phyloP scores from a whole-genome alignment of 2,329 filamentous ascomycete species.

The Sporothrix variecibatus region DNA sequence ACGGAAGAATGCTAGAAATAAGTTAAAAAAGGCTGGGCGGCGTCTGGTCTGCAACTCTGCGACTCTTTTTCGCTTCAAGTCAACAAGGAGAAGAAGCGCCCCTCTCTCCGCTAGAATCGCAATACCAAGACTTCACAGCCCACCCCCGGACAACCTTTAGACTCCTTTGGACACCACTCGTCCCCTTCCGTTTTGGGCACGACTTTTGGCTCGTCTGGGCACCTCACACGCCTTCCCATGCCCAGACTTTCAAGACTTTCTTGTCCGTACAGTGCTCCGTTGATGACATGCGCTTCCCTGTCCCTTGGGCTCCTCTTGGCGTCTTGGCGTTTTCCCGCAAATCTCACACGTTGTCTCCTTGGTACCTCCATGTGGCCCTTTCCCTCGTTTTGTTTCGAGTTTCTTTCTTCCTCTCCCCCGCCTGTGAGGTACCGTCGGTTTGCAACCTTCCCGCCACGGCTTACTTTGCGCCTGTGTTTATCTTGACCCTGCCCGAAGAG shows the following conservation, averaged over 20 bases:
- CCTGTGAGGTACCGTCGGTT: background rate
- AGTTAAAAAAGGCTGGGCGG: background rate
- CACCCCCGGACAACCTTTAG: constrained; percentile 12
- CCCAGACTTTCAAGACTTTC: background rate
- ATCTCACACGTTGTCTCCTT: background rate
- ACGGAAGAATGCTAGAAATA: background rate
- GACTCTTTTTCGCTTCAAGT: background rate
- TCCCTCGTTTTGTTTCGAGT: background rate
- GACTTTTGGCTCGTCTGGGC: background rate
- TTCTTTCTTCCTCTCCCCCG: background rate
- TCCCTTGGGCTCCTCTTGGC: background rate
- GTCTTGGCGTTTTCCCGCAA: constrained; percentile 11
- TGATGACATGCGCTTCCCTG: constrained; percentile 16
- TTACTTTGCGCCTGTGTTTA: background rate
- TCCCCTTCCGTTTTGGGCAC: background rate
- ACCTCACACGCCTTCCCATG: constrained; percentile 1
- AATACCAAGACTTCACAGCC: constrained; percentile 22
- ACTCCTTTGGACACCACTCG: background rate
- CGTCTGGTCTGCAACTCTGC: background rate
- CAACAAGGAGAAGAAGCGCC: background rate
- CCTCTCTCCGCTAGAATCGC: background rate
- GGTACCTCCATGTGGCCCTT: background rate
- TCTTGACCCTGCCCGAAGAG: background rate
- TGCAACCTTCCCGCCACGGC: background rate
- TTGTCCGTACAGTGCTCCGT: background rate